phyloP scores from a whole-genome alignment of 106 monocot genomes.

The Alisma plantagoaquatica region DNA sequence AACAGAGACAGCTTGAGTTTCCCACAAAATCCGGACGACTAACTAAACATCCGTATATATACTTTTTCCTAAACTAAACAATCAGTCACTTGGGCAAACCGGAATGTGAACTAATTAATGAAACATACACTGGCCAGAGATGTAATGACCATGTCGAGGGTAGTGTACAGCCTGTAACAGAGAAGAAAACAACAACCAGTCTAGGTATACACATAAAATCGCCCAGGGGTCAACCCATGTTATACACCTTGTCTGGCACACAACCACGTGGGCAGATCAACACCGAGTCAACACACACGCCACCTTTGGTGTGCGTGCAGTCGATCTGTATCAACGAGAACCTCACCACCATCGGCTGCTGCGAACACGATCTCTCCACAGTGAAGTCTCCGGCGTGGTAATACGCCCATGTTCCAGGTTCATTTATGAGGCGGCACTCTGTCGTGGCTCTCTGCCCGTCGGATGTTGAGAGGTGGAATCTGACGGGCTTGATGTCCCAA shows the following conservation, averaged over 20 bases:
- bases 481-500: constrained; percentile 21
- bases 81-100: too few species aligned
- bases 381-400: constrained; percentile 15
- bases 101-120: too few species aligned
- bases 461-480: constrained; percentile 15
- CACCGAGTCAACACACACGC: constrained; percentile 18
- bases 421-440: constrained; percentile 5
- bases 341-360: constrained; percentile 2
- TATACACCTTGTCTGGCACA: constrained; percentile 4
- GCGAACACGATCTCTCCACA: constrained; percentile 6
- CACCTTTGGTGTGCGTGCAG: constrained; percentile 27
- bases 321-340: constrained; percentile 28
- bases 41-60: too few species aligned
- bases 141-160: too few species aligned
- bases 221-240: too few species aligned
- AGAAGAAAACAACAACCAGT: too few species aligned
- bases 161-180: too few species aligned
- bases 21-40: too few species aligned
- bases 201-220: too few species aligned
- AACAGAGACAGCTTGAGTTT: too few species aligned
- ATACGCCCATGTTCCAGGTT: constrained; percentile 13
- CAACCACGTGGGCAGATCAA: constrained; percentile 8
- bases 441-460: constrained; percentile 1
- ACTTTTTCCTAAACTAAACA: too few species aligned
- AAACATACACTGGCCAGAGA: too few species aligned